phyloP scores from a whole-genome alignment of 257 asterid species.

The Solanum gracilifrons region DNA sequence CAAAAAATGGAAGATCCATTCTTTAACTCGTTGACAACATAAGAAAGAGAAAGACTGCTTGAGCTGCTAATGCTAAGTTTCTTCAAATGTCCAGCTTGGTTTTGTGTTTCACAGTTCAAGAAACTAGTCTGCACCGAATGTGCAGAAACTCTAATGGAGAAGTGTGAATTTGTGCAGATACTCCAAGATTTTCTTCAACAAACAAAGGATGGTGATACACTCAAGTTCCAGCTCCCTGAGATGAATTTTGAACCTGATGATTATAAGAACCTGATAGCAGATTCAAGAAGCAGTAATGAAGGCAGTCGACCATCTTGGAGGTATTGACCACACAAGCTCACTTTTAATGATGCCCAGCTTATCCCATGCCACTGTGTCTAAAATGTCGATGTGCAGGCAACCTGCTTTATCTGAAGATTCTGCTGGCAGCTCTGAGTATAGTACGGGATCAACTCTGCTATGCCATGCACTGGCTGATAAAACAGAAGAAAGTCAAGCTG shows the following conservation, averaged over 20 bases:
- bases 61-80: background rate
- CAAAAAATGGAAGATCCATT: background rate
- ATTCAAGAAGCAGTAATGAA: slow-evolving; percentile 40
- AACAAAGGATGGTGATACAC: slow-evolving; percentile 48
- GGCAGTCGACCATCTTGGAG: slow-evolving; percentile 59
- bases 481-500: slow-evolving; percentile 42
- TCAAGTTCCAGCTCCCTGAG: slow-evolving; percentile 29
- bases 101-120: background rate
- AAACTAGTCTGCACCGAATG: background rate
- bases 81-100: background rate
- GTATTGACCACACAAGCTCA: slow-evolving; percentile 21
- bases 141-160: background rate
- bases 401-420: slow-evolving; percentile 52
- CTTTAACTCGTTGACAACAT: background rate
- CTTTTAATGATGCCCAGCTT: background rate
- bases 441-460: slow-evolving; percentile 66
- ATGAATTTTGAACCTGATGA: slow-evolving; percentile 51
- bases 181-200: slow-evolving; percentile 69
- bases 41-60: background rate
- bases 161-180: slow-evolving; percentile 28
- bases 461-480: slow-evolving; percentile 27
- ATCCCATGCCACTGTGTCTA: slow-evolving; percentile 15
- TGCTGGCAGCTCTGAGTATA: slow-evolving; percentile 73
- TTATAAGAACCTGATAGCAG: slow-evolving; percentile 59
- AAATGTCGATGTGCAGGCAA: slow-evolving; percentile 38